Conservation (phyloP, 192 early-diverging fungal genomes). For the Pilaira anomala region DNA sequence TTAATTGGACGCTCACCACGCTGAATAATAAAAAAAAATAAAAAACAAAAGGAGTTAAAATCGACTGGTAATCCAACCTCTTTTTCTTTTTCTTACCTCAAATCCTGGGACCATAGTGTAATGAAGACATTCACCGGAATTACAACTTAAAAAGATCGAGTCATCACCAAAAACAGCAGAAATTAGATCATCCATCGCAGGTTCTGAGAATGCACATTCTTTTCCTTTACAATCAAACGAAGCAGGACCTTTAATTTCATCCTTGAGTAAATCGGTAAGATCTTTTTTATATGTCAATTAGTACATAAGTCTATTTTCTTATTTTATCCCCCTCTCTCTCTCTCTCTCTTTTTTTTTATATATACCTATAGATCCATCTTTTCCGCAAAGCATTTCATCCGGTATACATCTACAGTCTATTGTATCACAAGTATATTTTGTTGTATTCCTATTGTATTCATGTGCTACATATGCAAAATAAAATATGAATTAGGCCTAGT, state of each 20-base stretch:
- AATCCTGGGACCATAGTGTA: constrained; percentile 84
- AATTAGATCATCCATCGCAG: constrained; percentile 81
- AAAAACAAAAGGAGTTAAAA: no score
- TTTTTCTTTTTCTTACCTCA: constrained; percentile 1
- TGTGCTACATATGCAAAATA: constrained; percentile 30
- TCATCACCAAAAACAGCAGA: constrained; percentile 76
- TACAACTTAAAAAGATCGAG: constrained; percentile 74
- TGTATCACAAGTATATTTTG: constrained; percentile 64
- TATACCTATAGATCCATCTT: constrained; percentile 59
- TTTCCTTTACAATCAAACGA: constrained; percentile 57
- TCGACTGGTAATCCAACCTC: no score
- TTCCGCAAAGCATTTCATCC: constrained; percentile 79
- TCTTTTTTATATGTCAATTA: constrained; percentile 34
- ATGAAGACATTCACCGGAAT: constrained; percentile 84
- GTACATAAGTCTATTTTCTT: no score
- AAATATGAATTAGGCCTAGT: no score
- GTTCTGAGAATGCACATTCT: constrained; percentile 66
- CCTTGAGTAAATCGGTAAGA: constrained; percentile 72
- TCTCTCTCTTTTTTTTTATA: background rate
- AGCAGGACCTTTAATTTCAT: constrained; percentile 78
- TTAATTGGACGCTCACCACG: constrained; percentile 37
- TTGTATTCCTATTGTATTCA: constrained; percentile 49
- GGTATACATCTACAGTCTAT: constrained; percentile 83
- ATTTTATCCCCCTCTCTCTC: no score
- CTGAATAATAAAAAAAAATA: background rate